A percentile compares a stretch with the other conserved stretches of the same genome.
phyloP scores from a whole-genome alignment of 1,284 basidiomycete species.

The Grifola frondosa region DNA sequence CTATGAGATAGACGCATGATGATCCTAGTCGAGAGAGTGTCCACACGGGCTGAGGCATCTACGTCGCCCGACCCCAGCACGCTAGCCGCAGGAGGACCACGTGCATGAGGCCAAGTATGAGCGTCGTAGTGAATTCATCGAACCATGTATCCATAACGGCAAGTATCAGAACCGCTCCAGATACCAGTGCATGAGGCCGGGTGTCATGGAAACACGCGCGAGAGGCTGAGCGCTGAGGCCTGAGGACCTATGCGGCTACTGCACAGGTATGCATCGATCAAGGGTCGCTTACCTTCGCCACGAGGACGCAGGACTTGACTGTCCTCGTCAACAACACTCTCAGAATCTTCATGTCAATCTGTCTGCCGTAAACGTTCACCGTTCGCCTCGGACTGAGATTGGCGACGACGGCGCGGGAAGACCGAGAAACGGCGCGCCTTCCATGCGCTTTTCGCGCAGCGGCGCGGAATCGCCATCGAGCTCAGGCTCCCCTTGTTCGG shows the following conservation, averaged over 20 bases:
- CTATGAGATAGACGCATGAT: too few species aligned
- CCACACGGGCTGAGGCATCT: too few species aligned
- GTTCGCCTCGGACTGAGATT: constrained; percentile 5
- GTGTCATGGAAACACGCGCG: constrained; percentile 33
- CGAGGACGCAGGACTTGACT: constrained; percentile 24
- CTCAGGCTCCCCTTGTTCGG: too few species aligned
- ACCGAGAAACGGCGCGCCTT: not conserved
- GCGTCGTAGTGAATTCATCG: constrained; percentile 36
- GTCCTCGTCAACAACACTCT: constrained; percentile 17
- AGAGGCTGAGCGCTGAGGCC: constrained; percentile 30
- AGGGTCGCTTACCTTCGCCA: constrained; percentile 43
- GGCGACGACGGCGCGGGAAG: not conserved
- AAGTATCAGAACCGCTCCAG: constrained; percentile 29
- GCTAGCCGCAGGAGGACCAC: constrained; percentile 23
- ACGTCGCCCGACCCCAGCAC: too few species aligned
- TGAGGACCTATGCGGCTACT: constrained; percentile 22
- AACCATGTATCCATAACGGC: constrained; percentile 46
- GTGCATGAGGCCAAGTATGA: constrained; percentile 40
- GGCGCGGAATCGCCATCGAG: too few species aligned
- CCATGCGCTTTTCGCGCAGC: not conserved
- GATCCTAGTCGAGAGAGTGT: too few species aligned
- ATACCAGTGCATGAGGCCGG: constrained; percentile 9
- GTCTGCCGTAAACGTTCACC: constrained; percentile 7
- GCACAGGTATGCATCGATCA: not conserved
- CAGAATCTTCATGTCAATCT: constrained; percentile 9